Evolutionary conservation across 1,284 basidiomycete genomes (phyloP), one percentile per base, ranked within the genome.

Genomic region (Melampsora americana): DNA sequence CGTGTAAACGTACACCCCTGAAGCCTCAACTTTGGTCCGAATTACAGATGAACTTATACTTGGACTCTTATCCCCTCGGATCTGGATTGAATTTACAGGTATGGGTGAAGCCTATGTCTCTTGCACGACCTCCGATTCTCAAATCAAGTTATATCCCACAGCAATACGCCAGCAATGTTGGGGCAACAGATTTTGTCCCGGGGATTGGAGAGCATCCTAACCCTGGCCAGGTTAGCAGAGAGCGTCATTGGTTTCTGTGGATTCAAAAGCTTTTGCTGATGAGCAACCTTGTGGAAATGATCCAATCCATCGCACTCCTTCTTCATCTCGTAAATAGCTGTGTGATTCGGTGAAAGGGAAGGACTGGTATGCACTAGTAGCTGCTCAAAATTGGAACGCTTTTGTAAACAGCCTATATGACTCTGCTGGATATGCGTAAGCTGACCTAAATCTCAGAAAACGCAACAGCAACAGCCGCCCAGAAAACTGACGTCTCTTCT

Each of bases 351-450:
- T 69, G 20, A 53, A 64, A 56, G 74, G 74, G 18, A 39, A 50
- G 32, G 74, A 77, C 56, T 77, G 74, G 74, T 77, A 77, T 48
- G 74, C 74, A 20, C 39, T 77, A 6, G 74, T 77, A 23, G 74
- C 74, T 7, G 74, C 26, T 12, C 60, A 77, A 46, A 77, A 77
- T n/a, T 77, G 74, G 74, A 77, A 77, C 23, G 61, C 74, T 18
- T 77, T 77, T 62, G 66, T 77, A 11, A 77, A 77, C 23, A 65
- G 11, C 50, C 23, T 77, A 26, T 77, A 77, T 32, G 67, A 77
- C 50, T 64, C 74, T 30, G 67, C 61, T 23, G 74, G 67, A 64
- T 69, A 61, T 46, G 74, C 74, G 74, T 77, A 20, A 77, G 74
- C 65, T 28, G 26, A n/a, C 39, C 20, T 28, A 44, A 44, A 14